Evolutionary conservation across 2,329 filamentous ascomycete species (phyloP), one percentile per base, ranked within the genome.

Genomic region (Paraphoma sp.): DNA sequence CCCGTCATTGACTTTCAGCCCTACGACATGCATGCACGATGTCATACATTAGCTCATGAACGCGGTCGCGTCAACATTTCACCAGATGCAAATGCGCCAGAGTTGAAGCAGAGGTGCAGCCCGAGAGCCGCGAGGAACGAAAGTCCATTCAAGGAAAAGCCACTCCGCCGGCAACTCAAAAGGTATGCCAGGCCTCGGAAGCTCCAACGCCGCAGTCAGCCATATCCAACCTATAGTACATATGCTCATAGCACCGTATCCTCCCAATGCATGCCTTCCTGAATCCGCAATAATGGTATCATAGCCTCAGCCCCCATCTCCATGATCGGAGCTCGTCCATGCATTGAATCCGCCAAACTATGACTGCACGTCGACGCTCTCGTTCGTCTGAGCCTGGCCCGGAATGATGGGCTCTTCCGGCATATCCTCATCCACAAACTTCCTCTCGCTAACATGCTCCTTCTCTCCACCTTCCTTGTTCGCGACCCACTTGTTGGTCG

Each of bases 401-500:
- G 90, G 88, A 57, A 91, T 84, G 59, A 96, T 87, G 49, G 91
- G 79, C 78, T 96, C 92, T 73, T 92, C 89, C 29, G 82, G 80
- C 16, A 79, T 84, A 10, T 83, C 81, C 46, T 91, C 89, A 55
- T 92, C 87, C 48, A 94, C 87, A 79, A 97, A 97, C 73, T 91
- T 94, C 68, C 93, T 85, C 77, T 97, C 92, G 71, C 92, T 96
- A 48, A 96, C 88, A 75, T 96, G 92, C 65, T 83, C 85, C 65
- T 83, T 85, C 29, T 77, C 70, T 17, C 72, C 71, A 40, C 72
- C 73, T 30, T 69, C 66, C 57, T 75, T 74, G 9, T 66, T 85
- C 3, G 92, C 86, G 16, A 89, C 93, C 94, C 94, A 98, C 29
- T 96, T 92, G 80, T 96, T 97, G 76, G 86, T 87, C 48, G 91